These are phyloP conservation scores for Apium graveolens DNA, from an alignment of 129 eudicot species.

Conservation along the genomic window DNA sequence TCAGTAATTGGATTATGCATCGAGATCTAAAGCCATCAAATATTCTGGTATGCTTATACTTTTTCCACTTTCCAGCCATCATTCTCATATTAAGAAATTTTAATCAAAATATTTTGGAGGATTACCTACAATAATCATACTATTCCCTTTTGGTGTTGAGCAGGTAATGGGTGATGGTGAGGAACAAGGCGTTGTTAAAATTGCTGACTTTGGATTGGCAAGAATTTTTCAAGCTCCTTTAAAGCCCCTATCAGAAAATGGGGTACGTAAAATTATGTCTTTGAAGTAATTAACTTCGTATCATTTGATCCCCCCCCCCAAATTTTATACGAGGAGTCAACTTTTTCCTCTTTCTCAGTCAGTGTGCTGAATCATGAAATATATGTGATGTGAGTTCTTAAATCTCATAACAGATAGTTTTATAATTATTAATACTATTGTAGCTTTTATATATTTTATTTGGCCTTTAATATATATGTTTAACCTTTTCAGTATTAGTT, in stretches of 20 bases:
- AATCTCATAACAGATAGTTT: neutral
- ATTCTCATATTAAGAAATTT: neutral
- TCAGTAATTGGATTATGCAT: conserved; percentile 96
- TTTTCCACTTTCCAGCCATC: neutral
- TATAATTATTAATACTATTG: neutral
- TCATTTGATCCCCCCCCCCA: neutral
- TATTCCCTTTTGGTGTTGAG: neutral
- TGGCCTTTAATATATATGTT: no score
- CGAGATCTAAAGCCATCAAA: conserved; percentile 99
- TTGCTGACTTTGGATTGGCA: conserved; percentile 98
- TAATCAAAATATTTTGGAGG: neutral
- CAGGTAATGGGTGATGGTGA: conserved; percentile 99
- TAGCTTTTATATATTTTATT: neutral
- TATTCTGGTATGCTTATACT: conserved; percentile 61
- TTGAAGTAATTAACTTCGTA: neutral
- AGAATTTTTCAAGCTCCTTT: conserved; percentile 94
- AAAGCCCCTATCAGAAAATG: conserved; percentile 86
- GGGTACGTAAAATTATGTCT: conserved; percentile 42
- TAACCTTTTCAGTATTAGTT: neutral
- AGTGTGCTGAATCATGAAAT: neutral
- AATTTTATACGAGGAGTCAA: neutral
- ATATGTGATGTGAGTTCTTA: neutral
- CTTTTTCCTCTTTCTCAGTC: neutral
- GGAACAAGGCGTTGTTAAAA: conserved; percentile 95
- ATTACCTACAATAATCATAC: neutral